Conservation (phyloP, 495 filamentous ascomycete genomes). For the Penicillium waksmanii region DNA sequence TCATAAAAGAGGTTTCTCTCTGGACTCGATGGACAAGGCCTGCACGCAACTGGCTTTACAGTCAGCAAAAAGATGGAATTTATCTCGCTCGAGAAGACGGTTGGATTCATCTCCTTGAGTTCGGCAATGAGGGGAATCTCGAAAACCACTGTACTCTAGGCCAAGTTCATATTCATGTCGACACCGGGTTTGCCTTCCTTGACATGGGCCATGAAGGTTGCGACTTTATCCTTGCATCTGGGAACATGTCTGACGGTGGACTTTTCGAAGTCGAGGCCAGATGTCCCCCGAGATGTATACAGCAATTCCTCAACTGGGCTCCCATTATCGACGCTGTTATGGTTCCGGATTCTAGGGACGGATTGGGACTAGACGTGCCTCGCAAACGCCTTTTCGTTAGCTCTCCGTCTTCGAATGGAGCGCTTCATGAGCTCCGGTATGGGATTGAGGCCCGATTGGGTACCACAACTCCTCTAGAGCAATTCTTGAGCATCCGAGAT, state of each 20-base stretch:
- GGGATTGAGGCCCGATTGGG: slow-evolving; percentile 71
- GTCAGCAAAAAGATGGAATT: slow-evolving; percentile 66
- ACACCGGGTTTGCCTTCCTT: slow-evolving; percentile 50
- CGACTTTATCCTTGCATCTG: slow-evolving; percentile 79
- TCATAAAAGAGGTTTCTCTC: slow-evolving; percentile 32
- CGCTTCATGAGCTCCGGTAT: slow-evolving; percentile 70
- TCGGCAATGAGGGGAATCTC: slow-evolving; percentile 50
- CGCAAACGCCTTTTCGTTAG: slow-evolving; percentile 45
- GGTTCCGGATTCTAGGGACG: slow-evolving; percentile 34
- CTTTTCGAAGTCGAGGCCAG: slow-evolving; percentile 68
- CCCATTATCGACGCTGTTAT: slow-evolving; percentile 73
- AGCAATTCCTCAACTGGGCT: slow-evolving; percentile 80
- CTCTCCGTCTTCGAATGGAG: slow-evolving; percentile 53
- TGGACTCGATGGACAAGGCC: slow-evolving; percentile 74
- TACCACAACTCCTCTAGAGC: slow-evolving; percentile 52
- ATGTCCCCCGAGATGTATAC: slow-evolving; percentile 52
- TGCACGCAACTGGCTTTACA: slow-evolving; percentile 60
- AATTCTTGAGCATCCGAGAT: slow-evolving; percentile 36
- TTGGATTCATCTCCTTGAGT: slow-evolving; percentile 67
- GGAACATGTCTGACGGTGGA: slow-evolving; percentile 80
- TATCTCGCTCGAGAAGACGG: slow-evolving; percentile 84
- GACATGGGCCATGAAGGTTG: slow-evolving; percentile 56
- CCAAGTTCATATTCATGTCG: slow-evolving; percentile 48
- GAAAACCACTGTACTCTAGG: slow-evolving; percentile 43
- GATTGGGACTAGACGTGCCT: slow-evolving; percentile 25